Conservation (phyloP, 257 asterid genomes). For the Salvia hispanica region DNA sequence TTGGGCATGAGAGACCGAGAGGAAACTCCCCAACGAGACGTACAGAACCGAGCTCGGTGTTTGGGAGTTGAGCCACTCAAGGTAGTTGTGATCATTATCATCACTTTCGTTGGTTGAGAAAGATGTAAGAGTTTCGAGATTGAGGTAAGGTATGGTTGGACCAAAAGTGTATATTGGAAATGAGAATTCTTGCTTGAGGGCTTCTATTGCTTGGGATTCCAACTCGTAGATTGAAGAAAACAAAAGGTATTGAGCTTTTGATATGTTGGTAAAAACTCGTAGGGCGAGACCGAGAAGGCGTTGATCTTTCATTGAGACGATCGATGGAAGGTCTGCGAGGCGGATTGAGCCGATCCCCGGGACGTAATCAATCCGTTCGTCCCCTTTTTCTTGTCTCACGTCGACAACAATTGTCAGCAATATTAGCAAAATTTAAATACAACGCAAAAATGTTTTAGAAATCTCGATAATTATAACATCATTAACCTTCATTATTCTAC, state of each 20-base stretch:
- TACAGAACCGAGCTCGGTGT: slow-evolving; percentile 62
- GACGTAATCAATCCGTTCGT: slow-evolving; percentile 49
- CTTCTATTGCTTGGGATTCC: slow-evolving; percentile 49
- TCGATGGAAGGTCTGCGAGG: slow-evolving; percentile 51
- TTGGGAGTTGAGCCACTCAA: slow-evolving; percentile 69
- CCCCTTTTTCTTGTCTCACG: slow-evolving; percentile 46
- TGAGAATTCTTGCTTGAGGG: slow-evolving; percentile 44
- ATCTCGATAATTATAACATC: too few species aligned
- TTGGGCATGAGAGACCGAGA: slow-evolving; percentile 56
- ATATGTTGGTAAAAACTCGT: slow-evolving; percentile 22
- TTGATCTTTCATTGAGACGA: slow-evolving; percentile 33
- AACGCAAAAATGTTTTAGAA: too few species aligned
- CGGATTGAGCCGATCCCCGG: slow-evolving; percentile 56
- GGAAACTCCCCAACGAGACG: slow-evolving; percentile 69
- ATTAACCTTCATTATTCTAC: too few species aligned
- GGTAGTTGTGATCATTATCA: slow-evolving; percentile 28
- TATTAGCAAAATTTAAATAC: background rate
- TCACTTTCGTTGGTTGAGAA: slow-evolving; percentile 19
- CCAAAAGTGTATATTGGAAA: slow-evolving; percentile 64
- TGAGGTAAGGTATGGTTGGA: slow-evolving; percentile 58
- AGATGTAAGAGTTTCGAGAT: slow-evolving; percentile 20
- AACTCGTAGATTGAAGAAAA: slow-evolving; percentile 50
- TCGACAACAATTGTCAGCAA: background rate
- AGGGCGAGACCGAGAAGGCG: slow-evolving; percentile 34
- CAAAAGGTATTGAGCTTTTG: slow-evolving; percentile 48